Base-by-base conservation (phyloP, 345 rosid genomes). In the Hirschfeldia incana region DNA sequence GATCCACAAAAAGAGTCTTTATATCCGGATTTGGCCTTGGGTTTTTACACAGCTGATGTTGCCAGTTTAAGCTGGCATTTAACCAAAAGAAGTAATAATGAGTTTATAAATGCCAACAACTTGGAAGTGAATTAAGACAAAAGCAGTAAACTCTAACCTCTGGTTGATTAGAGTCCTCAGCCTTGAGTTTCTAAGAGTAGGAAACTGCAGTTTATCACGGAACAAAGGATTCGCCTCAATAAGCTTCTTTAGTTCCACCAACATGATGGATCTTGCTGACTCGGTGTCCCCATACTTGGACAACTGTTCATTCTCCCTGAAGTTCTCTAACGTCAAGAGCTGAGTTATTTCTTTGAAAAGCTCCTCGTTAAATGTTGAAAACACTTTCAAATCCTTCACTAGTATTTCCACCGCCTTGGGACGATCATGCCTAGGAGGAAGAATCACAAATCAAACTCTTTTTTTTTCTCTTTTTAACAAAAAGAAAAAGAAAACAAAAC, bases 21-120 rank as follows among this genome's bases (percentile, higher is more conserved):
- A 96, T 96, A 86, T 96, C 98, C 13, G 99, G 99, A 85, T 96
- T 96, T 44, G 97, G 88, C 88, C 98, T 91, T 61, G 98, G 99
- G 75, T 86, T 90, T 77, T 96, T 96, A 82, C 98, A 96, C 67
- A 96, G 97, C 81, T 96, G 99, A 73, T 96, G 98, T 81, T 93
- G 99, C 99, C 99, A 96, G 82, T 96, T 96, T 86, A 96, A 86
- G 87, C 99, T 95, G 93, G 21, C 17, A 9, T 4, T 42, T 37
- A 29, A 42, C 36, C 78, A 78, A 34, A 68, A 46, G 65, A 61
- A 32, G 37, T 76, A 29, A 62, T 21, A 21, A n/a, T 72, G 69
- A 42, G 66, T 75, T 32, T 33, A 7, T 2, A 49, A 13, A 79
- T 44, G 30, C 57, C 61, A 74, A 62, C 60, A 51, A 49, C 60